Evolutionary conservation across 129 eudicot genomes (phyloP).

Genomic region (Ambrosia trifida): DNA sequence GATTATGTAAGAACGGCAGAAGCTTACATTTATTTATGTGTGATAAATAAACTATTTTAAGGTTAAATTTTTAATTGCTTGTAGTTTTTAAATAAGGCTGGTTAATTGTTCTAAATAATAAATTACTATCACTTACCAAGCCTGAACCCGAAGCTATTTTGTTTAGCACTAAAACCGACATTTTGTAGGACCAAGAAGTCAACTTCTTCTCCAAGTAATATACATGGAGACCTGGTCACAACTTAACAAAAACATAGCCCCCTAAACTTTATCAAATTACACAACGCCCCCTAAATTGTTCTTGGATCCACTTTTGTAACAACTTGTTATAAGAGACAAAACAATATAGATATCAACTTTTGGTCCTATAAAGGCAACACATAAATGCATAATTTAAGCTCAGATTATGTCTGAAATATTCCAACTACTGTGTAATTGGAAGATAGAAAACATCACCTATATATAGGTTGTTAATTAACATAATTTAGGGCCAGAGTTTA

Average conservation of each 20-base stretch:
- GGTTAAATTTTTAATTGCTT: too few species aligned
- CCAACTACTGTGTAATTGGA: background rate
- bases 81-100: background rate
- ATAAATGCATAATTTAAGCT: background rate
- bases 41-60: background rate
- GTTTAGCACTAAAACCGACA: background rate
- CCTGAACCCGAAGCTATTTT: background rate
- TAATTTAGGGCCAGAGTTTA: too few species aligned
- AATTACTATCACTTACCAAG: background rate
- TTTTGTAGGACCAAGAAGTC: background rate
- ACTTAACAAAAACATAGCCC: background rate
- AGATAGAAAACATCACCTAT: background rate
- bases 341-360: background rate
- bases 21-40: background rate
- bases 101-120: background rate
- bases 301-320: constrained; percentile 6
- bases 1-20: background rate
- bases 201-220: constrained; percentile 12
- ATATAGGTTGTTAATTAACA: too few species aligned
- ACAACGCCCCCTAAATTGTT: background rate
- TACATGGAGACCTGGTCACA: background rate
- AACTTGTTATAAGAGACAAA: background rate
- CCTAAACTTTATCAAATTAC: background rate
- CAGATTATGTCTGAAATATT: background rate
- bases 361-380: constrained; percentile 6